Percentiles rank a stretch among this genome's conserved stretches.
These are phyloP conservation scores for Quercus wislizeni DNA, from an alignment of 306 rosid genomes.

Conservation along the genomic window DNA sequence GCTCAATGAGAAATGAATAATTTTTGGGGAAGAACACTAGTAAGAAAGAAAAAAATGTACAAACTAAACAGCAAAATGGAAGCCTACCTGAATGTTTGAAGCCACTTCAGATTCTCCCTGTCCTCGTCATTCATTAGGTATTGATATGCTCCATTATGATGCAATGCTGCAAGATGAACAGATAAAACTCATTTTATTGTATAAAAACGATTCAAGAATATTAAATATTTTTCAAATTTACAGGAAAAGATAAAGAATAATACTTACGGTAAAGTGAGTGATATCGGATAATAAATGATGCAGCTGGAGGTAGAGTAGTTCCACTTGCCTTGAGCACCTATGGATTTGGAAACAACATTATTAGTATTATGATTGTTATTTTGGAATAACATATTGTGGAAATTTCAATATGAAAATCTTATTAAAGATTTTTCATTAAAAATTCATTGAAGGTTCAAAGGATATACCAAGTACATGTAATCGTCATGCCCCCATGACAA, in stretches of 20 bases:
- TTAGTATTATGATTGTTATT: too few relatives aligned
- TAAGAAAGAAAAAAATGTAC: not conserved
- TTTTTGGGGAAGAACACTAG: too few relatives aligned
- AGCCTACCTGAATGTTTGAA: slow-evolving; percentile 1
- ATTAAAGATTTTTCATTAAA: not conserved
- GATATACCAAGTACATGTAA: slow-evolving; percentile 44
- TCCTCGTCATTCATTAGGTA: not conserved
- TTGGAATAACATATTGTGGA: too few relatives aligned
- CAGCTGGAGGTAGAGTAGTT: slow-evolving; percentile 41
- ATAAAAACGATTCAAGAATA: too few relatives aligned
- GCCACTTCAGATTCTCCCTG: not conserved
- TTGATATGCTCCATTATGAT: not conserved
- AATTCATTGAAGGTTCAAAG: not conserved
- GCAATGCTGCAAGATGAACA: not conserved
- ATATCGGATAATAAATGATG: slow-evolving; percentile 37
- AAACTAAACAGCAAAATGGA: not conserved
- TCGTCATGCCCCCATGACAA: slow-evolving; percentile 61
- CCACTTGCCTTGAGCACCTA: slow-evolving; percentile 42
- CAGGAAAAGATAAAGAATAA: not conserved
- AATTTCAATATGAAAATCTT: not conserved
- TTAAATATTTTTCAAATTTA: too few relatives aligned
- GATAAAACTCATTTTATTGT: not conserved
- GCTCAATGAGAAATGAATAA: too few relatives aligned
- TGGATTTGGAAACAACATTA: not conserved
- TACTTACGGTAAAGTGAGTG: slow-evolving; percentile 43